Evolutionary conservation across 2,329 filamentous ascomycete species (phyloP).

Genomic region (Colletotrichum chlorophyti): DNA sequence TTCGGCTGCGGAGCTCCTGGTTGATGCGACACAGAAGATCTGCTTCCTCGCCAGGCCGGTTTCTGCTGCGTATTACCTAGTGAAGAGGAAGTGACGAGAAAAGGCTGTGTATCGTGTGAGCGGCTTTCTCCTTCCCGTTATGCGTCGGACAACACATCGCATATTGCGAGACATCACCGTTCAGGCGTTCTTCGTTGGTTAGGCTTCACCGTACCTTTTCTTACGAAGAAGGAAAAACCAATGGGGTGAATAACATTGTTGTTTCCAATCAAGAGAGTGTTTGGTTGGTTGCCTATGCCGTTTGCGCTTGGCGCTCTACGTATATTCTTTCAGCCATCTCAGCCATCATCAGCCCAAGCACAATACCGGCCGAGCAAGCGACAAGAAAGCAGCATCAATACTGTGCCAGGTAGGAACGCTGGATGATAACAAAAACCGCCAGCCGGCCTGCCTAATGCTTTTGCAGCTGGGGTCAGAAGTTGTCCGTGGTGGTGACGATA

Average conservation of each 20-base stretch:
- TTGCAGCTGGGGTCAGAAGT: neutral
- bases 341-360: neutral
- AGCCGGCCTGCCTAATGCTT: neutral
- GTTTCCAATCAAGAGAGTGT: too few species aligned
- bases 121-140: neutral
- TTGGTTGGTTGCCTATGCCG: too few species aligned
- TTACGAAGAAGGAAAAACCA: too few species aligned
- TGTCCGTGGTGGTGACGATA: neutral
- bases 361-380: neutral
- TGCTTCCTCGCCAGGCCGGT: neutral
- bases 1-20: conserved; percentile 10
- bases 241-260: too few species aligned
- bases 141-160: neutral
- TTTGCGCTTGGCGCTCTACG: neutral
- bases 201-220: too few species aligned
- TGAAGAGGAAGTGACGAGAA: too few species aligned
- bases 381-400: neutral
- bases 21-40: conserved; percentile 7
- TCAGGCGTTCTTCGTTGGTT: neutral
- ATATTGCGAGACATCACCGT: too few species aligned
- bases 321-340: neutral
- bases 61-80: conserved; percentile 9
- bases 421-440: conserved; percentile 5
- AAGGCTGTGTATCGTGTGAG: neutral
- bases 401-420: neutral